Evolutionary conservation across 306 rosid species (phyloP).

Genomic region (Notholithocarpus densiflorus): DNA sequence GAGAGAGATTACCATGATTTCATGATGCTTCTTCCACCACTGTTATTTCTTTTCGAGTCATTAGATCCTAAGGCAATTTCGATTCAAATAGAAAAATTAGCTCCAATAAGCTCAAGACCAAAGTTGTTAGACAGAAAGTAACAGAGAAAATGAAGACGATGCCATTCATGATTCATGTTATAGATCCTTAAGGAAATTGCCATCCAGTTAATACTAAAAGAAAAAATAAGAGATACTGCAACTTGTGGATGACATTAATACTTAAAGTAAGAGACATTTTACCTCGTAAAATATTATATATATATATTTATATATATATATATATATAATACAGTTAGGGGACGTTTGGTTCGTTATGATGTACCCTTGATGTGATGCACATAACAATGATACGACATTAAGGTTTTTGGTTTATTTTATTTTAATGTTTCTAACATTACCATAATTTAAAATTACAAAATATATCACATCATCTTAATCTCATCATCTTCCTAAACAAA

Average conservation of each 20-base stretch:
- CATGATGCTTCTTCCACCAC: conserved; percentile 34
- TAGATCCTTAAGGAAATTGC: not conserved
- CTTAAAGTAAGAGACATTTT: not conserved
- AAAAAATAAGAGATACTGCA: not conserved
- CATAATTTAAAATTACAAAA: no score
- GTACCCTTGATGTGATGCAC: no score
- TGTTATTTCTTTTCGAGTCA: conserved; percentile 28
- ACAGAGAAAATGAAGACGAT: not conserved
- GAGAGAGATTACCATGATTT: conserved; percentile 45
- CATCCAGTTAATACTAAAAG: no score
- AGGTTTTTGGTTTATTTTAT: no score
- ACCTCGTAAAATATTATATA: no score
- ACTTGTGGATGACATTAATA: not conserved
- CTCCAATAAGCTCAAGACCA: conserved; percentile 2
- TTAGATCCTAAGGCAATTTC: conserved; percentile 43
- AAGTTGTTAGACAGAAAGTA: not conserved
- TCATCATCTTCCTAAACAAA: no score
- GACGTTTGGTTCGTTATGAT: no score
- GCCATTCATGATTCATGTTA: not conserved
- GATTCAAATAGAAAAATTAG: conserved; percentile 19
- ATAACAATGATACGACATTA: no score
- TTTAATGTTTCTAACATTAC: no score
- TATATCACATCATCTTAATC: no score
- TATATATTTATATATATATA: no score
- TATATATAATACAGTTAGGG: not conserved